These are phyloP conservation scores for Bonia amplexicaulis DNA, from an alignment of 176 grass and related monocot genomes.

Conservation along the genomic window DNA sequence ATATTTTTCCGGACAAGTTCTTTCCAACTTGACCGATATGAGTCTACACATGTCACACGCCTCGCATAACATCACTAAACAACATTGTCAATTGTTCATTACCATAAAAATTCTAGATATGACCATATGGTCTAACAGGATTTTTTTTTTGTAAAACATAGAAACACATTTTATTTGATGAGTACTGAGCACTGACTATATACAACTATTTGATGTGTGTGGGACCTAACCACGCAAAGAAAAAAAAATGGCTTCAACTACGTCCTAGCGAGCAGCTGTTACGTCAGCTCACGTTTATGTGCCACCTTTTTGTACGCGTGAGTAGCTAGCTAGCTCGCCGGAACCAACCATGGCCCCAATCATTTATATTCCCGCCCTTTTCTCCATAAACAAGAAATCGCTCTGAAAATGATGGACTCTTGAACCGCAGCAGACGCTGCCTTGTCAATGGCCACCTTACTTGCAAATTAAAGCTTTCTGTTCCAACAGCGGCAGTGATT, in stretches of 20 bases:
- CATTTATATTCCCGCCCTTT: constrained; percentile 29
- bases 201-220: neutral
- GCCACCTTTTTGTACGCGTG: neutral
- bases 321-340: neutral
- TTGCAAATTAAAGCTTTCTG: constrained; percentile 7
- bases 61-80: too few relatives aligned
- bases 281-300: neutral
- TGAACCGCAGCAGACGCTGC: constrained; percentile 10
- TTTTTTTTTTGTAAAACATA: neutral
- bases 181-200: neutral
- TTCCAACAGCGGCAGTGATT: neutral
- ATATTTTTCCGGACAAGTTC: too few relatives aligned
- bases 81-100: too few relatives aligned
- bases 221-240: neutral
- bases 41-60: too few relatives aligned
- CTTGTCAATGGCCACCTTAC: neutral
- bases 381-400: constrained; percentile 27
- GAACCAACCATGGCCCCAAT: neutral
- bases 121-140: too few relatives aligned
- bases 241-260: neutral
- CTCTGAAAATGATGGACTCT: constrained; percentile 12
- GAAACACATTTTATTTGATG: neutral
- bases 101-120: too few relatives aligned
- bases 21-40: too few relatives aligned
- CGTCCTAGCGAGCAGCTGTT: neutral